These are phyloP conservation scores for Trametes sanguinea DNA, from an alignment of 768 basidiomycete genomes.

Conservation along the genomic window DNA sequence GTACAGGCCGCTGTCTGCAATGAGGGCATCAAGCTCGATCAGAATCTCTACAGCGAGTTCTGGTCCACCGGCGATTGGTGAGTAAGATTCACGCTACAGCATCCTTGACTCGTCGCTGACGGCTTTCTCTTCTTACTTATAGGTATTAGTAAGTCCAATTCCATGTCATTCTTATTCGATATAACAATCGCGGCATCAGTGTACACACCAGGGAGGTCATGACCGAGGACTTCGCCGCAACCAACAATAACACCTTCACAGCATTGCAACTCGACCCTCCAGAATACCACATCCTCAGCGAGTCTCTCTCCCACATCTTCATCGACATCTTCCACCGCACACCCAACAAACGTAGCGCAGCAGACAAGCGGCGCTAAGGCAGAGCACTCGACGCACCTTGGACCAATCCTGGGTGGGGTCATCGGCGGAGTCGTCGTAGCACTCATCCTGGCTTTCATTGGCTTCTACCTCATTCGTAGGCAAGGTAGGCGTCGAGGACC, in stretches of 20 bases:
- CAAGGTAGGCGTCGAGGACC: slow-evolving; percentile 1
- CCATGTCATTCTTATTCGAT: no score
- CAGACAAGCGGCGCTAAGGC: neutral
- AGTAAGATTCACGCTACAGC: neutral
- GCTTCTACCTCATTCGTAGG: slow-evolving; percentile 10
- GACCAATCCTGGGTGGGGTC: slow-evolving; percentile 12
- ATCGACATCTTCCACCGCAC: neutral
- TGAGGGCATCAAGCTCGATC: slow-evolving; percentile 16
- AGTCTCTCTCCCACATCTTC: neutral
- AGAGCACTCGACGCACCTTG: neutral
- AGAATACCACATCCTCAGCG: neutral
- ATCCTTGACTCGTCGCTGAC: no score
- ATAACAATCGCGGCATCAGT: neutral
- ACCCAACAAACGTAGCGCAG: neutral
- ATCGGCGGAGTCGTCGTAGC: slow-evolving; percentile 6
- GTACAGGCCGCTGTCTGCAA: slow-evolving; percentile 23
- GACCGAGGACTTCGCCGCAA: slow-evolving; percentile 15
- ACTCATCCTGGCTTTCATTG: neutral
- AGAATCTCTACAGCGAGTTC: slow-evolving; percentile 13
- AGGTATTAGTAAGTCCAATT: slow-evolving; percentile 20
- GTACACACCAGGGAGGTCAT: slow-evolving; percentile 16
- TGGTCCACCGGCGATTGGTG: slow-evolving; percentile 13
- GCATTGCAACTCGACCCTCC: slow-evolving; percentile 19
- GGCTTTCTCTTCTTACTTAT: no score
- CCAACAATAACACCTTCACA: slow-evolving; percentile 26